Evolutionary conservation across 1,284 basidiomycete species (phyloP), one percentile per base, ranked within the genome.

Genomic region (Moesziomyces globuligerus): DNA sequence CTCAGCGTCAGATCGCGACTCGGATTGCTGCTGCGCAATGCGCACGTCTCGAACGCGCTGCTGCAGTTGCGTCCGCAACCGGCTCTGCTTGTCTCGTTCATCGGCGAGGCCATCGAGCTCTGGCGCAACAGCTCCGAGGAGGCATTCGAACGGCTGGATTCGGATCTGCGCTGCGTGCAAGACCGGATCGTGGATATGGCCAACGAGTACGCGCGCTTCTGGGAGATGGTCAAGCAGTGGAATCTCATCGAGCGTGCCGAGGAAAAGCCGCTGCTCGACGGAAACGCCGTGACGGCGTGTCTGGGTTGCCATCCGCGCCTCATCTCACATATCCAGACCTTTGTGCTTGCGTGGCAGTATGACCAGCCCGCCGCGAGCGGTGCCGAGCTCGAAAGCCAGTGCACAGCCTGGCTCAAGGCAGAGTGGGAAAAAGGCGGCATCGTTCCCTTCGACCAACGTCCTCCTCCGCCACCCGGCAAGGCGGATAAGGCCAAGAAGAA

Each of bases 291-390:
- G 28, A 66, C 58, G 6, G 44, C 61, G 7, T 37, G 45, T 0
- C 36, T 81, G 21, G 48, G 43, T 7, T 75, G 75, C 37, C 66
- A 74, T 40, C 58, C 59, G 17, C 56, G 61, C 7, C 55, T 81
- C 13, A 72, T 75, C 13, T 61, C 69, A 7, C 64, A 62, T 13
- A 59, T 81, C 18, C 71, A 72, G 46, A 74, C 65, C 4, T 60
- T 39, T 24, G 73, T 81, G 18, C 47, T 78, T 10, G 72, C 68
- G 1, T 81, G 78, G 76, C 78, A 81, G 49, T 67, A 76, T 25
- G 64, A 69, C 34, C 52, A 49, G 28, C 20, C 39, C 1, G n/a
- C n/a, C n/a, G 18, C 34, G 5, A 29, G 39, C 23, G 25, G 37
- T 1, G 45, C 20, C 4, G 55, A 41, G 13, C 36, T 37, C 7